phyloP scores from a whole-genome alignment of 371 early-diverging fungal genomes.

The Mucor indicus region DNA sequence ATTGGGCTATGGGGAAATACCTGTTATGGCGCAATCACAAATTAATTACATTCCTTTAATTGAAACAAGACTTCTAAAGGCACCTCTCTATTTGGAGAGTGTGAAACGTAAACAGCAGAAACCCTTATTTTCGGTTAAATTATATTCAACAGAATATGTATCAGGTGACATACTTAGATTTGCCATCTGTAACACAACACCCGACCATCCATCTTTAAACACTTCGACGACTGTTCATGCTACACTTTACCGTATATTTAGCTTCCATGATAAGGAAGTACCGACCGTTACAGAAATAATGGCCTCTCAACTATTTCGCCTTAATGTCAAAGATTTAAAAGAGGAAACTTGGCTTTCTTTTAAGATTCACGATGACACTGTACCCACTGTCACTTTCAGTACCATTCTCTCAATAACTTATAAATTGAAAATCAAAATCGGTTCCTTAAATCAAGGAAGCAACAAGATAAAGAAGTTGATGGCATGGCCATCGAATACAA shows the following conservation, averaged over 20 bases:
- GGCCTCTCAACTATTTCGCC: background rate
- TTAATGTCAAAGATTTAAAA: no score
- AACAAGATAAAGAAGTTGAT: no score
- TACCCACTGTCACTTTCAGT: no score
- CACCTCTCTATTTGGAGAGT: conserved; percentile 18
- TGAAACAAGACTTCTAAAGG: conserved; percentile 28
- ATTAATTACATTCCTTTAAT: conserved; percentile 35
- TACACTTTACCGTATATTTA: no score
- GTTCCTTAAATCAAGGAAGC: no score
- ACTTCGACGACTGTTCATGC: background rate
- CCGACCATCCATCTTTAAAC: background rate
- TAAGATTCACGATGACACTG: no score
- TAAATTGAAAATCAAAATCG: no score
- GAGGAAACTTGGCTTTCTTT: no score
- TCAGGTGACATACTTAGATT: conserved; percentile 32
- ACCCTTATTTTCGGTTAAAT: conserved; percentile 1
- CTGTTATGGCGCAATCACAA: conserved; percentile 3
- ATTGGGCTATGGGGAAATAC: background rate
- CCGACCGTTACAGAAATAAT: background rate
- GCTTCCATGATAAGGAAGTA: background rate
- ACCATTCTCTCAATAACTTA: no score
- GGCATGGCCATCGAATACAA: no score
- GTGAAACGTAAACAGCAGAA: conserved; percentile 4
- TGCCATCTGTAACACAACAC: conserved; percentile 14
- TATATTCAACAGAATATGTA: conserved; percentile 26